Evolutionary conservation across 23 red algal genomes (phyloP).

Genomic region (Gracilariopsis chorda): DNA sequence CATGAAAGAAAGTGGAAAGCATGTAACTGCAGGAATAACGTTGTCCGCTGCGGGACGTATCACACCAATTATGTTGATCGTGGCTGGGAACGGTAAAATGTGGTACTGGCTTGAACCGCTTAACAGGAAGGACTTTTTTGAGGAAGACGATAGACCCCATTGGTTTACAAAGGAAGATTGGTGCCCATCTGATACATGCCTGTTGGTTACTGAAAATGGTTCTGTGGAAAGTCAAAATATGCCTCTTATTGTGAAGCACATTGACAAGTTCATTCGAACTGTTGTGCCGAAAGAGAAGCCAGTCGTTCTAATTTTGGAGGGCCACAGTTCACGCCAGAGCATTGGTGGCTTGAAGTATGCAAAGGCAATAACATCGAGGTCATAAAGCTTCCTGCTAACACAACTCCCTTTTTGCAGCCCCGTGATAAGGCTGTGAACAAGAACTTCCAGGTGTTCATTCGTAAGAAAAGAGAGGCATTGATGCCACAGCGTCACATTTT

Average conservation of each 20-base stretch:
- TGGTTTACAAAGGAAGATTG: neutral
- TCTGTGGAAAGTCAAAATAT: neutral
- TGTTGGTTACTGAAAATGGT: neutral
- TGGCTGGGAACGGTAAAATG: neutral
- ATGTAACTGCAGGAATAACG: conserved; percentile 1
- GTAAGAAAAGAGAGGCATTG: neutral
- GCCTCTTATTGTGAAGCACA: neutral
- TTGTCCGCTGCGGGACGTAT: neutral
- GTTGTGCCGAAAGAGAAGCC: neutral
- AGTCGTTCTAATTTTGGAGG: neutral
- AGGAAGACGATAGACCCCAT: neutral
- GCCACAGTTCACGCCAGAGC: neutral
- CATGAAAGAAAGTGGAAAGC: neutral
- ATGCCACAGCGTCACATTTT: neutral
- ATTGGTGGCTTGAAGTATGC: conserved; percentile 11
- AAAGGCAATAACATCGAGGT: neutral
- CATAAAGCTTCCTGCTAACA: neutral
- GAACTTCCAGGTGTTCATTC: neutral
- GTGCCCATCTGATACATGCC: neutral
- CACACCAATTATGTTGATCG: neutral
- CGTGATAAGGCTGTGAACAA: neutral
- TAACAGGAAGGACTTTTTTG: neutral
- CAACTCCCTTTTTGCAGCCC: neutral
- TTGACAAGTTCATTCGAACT: neutral
- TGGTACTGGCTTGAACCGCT: neutral